phyloP scores from a whole-genome alignment of 2,329 filamentous ascomycete species.

The Trichophyton rubrum region DNA sequence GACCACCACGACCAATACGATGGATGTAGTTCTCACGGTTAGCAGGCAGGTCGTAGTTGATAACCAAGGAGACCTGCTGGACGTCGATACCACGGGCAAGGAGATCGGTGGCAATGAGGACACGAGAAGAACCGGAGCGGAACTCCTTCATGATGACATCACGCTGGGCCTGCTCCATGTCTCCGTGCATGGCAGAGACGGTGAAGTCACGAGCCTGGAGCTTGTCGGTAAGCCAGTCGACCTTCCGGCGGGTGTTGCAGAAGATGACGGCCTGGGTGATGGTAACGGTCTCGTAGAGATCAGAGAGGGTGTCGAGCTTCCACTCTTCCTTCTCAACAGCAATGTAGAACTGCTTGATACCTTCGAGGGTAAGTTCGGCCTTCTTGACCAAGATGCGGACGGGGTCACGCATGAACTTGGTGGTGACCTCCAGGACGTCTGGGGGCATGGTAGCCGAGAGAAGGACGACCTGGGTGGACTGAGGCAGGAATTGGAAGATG shows the following conservation, averaged over 20 bases:
- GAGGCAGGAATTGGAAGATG: conserved; percentile 97
- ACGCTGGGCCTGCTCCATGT: conserved; percentile 96
- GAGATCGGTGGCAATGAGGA: conserved; percentile 93
- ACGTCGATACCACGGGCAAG: conserved; percentile 98
- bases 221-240: conserved; percentile 99
- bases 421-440: conserved; percentile 97
- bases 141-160: conserved; percentile 99
- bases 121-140: conserved; percentile 86
- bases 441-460: conserved; percentile 98
- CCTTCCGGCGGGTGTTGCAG: conserved; percentile 99
- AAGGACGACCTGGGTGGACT: conserved; percentile 95
- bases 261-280: conserved; percentile 99
- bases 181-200: conserved; percentile 95
- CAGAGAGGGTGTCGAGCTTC: conserved; percentile 98
- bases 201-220: conserved; percentile 99
- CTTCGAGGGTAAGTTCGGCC: conserved; percentile 97
- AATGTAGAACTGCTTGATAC: conserved; percentile 99
- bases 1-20: conserved; percentile 86
- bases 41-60: conserved; percentile 96
- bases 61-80: conserved; percentile 93
- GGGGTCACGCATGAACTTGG: conserved; percentile 99
- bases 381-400: conserved; percentile 99
- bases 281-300: conserved; percentile 98
- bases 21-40: conserved; percentile 99
- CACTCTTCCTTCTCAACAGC: conserved; percentile 99